A percentile compares a stretch with the other conserved stretches of the same genome.
Conservation (phyloP, 1,284 basidiomycete genomes). For the Inonotus hispidus region DNA sequence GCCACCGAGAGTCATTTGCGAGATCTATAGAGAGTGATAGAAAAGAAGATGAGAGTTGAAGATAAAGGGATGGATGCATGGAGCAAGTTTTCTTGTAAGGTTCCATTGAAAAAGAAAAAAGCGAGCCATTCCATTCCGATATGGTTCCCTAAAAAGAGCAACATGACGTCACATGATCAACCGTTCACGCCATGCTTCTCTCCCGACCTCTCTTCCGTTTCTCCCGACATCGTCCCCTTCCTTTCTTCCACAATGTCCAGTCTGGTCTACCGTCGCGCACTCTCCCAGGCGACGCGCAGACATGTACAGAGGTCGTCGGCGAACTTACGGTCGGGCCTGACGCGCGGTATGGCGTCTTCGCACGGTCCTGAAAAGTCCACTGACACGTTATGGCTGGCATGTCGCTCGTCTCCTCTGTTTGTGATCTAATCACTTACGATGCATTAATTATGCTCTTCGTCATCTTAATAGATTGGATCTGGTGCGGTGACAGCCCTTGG, state of each 20-base stretch:
- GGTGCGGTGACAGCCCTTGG: conserved; percentile 18
- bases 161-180: conserved; percentile 5
- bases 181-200: neutral
- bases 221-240: neutral
- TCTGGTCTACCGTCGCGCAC: conserved; percentile 6
- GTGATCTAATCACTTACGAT: neutral
- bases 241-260: conserved; percentile 11
- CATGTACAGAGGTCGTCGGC: conserved; percentile 1
- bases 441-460: neutral
- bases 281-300: conserved; percentile 1
- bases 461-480: conserved; percentile 18
- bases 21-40: neutral
- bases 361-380: conserved; percentile 5
- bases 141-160: neutral
- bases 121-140: too few relatives aligned
- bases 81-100: neutral
- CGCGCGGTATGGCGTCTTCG: conserved; percentile 17
- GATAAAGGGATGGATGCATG: neutral
- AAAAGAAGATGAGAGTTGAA: neutral
- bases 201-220: neutral
- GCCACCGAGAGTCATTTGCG: conserved; percentile 11
- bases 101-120: too few relatives aligned
- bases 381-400: conserved; percentile 16
- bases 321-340: neutral
- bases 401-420: neutral